Evolutionary conservation across 2,329 filamentous ascomycete genomes (phyloP).

Genomic region (Eurotiales sp.): DNA sequence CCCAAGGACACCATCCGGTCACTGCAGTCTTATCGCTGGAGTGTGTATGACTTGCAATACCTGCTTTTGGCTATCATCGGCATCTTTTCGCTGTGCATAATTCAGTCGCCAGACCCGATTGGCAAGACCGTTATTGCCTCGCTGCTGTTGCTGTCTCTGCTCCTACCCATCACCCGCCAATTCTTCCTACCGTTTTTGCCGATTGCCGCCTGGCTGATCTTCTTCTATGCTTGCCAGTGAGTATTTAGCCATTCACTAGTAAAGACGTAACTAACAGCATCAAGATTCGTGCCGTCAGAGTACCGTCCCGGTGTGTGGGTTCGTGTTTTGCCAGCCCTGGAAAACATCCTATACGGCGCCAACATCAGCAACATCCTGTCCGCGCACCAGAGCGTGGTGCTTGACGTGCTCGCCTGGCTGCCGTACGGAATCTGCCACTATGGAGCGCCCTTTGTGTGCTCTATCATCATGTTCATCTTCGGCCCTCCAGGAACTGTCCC

Average conservation of each 20-base stretch:
- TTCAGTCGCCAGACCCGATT: conserved; percentile 71
- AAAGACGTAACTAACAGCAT: not conserved
- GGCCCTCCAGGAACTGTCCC: conserved; percentile 80
- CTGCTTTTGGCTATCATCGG: conserved; percentile 67
- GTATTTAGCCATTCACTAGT: conserved; percentile 40
- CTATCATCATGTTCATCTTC: conserved; percentile 78
- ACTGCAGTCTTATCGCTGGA: conserved; percentile 75
- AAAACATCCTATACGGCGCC: conserved; percentile 94
- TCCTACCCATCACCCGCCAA: conserved; percentile 81
- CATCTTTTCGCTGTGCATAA: conserved; percentile 79
- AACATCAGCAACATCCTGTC: conserved; percentile 95
- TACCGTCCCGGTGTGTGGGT: conserved; percentile 94
- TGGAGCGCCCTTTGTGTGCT: conserved; percentile 75
- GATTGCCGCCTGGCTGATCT: conserved; percentile 80
- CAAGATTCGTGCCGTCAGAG: conserved; percentile 80
- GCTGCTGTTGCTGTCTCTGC: conserved; percentile 63
- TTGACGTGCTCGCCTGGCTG: conserved; percentile 88
- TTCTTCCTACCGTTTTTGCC: conserved; percentile 86
- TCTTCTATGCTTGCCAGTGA: conserved; percentile 93
- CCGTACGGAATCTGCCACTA: conserved; percentile 92
- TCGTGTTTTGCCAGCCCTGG: conserved; percentile 84
- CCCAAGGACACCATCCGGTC: conserved; percentile 72
- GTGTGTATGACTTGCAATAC: conserved; percentile 80
- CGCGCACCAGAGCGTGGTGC: conserved; percentile 74
- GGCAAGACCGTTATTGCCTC: conserved; percentile 71